phyloP scores from a whole-genome alignment of 495 filamentous ascomycete genomes.

The Penicillium chermesinum region DNA sequence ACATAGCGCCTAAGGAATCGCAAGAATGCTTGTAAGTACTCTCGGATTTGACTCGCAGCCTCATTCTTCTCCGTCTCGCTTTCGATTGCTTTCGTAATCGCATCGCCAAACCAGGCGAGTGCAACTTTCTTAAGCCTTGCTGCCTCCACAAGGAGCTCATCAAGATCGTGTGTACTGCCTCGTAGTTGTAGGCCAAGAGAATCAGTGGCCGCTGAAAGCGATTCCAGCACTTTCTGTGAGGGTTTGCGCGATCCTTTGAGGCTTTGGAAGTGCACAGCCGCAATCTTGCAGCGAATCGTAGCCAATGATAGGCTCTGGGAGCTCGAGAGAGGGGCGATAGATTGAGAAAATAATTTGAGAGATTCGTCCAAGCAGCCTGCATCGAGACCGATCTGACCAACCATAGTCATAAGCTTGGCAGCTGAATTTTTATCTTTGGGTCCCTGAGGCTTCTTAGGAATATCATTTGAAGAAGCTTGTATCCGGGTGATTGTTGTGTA shows the following conservation, averaged over 20 bases:
- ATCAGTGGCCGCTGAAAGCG: conserved; percentile 31
- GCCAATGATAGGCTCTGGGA: conserved; percentile 33
- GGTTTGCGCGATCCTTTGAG: conserved; percentile 25
- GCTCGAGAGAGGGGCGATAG: conserved; percentile 27
- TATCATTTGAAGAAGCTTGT: conserved; percentile 27
- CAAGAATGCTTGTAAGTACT: conserved; percentile 39
- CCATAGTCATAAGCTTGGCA: conserved; percentile 30
- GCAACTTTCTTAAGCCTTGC: conserved; percentile 57
- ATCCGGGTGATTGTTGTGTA: conserved; percentile 38
- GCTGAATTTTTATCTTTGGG: conserved; percentile 23
- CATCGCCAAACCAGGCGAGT: conserved; percentile 47
- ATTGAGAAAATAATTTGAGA: conserved; percentile 33
- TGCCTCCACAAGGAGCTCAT: conserved; percentile 63
- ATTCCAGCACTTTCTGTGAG: conserved; percentile 17
- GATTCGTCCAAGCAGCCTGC: conserved; percentile 42
- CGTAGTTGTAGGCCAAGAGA: conserved; percentile 56
- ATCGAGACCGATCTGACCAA: conserved; percentile 44
- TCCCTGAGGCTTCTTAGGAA: conserved; percentile 23
- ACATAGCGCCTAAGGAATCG: conserved; percentile 45
- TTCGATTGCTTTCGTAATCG: conserved; percentile 24
- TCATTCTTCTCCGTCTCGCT: conserved; percentile 18
- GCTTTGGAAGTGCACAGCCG: conserved; percentile 35
- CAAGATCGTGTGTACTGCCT: conserved; percentile 60
- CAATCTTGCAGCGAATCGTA: conserved; percentile 42
- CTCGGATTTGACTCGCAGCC: conserved; percentile 21